Base-by-base conservation (phyloP, 139 green algal genomes). In the Deuterostichococcus epilithicus region DNA sequence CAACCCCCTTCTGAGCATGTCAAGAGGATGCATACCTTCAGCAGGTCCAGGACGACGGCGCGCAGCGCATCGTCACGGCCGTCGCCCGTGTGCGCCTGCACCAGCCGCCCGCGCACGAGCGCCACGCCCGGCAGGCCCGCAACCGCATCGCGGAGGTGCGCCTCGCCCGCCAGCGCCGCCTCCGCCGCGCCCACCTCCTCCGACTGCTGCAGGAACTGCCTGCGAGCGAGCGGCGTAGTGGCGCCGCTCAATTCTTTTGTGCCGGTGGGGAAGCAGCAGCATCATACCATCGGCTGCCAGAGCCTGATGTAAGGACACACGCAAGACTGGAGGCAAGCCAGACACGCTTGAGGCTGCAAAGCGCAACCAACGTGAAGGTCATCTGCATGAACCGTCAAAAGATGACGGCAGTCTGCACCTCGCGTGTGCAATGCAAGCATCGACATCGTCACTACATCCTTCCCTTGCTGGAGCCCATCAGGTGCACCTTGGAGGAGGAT, bases 31-130 rank as follows among this genome's bases (percentile, higher is more conserved):
- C 52, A 30, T 3, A 63, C 52, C 52, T 28, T 74, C 30, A 77
- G 72, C 70, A 80, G 59, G 8, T 63, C 67, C 25, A 80, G 33
- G 36, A 83, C 23, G 10, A 83, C 18, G 0, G 20, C 58, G 28
- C 84, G 59, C 18, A 89, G 69, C 32, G 80, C 75, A 76, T 89
- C 82, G 18, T 81, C 52, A 28, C 45, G 37, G 25, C 67, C 33
- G 65, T 75, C 63, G 59, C 82, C 78, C 25, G 72, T 66, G 59
- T 52, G 32, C 32, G 25, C 71, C 6, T 25, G n/a, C 25, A 79
- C 76, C 74, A 78, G 72, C n/a, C 42, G 23, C 20, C 44, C 42
- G 8, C 39, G 30, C 30, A 67, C 25, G 26, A 68, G 42, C 26
- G 1, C 3, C 33, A 36, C 39, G 59, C 2, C 71, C n/a, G 34